Evolutionary conservation across 768 basidiomycete genomes (phyloP).

Genomic region (Lentinula sp.): DNA sequence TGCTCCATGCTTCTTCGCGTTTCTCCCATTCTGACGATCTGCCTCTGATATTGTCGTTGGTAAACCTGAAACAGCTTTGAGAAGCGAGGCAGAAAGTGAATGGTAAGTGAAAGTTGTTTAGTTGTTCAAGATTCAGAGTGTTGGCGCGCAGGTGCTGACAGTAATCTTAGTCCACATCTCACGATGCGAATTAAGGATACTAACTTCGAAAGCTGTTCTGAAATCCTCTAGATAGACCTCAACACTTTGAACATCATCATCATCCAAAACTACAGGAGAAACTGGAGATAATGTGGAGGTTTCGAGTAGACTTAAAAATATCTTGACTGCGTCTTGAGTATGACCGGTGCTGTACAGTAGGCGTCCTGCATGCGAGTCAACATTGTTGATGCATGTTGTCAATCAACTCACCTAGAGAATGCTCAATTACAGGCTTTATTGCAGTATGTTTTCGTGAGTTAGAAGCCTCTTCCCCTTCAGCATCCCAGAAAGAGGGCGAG

Average conservation of each 20-base stretch:
- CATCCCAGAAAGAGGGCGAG: constrained; percentile 79
- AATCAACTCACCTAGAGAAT: constrained; percentile 57
- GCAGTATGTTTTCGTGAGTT: constrained; percentile 41
- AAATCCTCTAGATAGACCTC: constrained; percentile 85
- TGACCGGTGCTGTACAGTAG: constrained; percentile 90
- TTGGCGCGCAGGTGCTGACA: background rate
- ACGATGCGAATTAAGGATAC: constrained; percentile 10
- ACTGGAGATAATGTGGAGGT: constrained; percentile 23
- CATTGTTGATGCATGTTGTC: background rate
- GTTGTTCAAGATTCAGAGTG: background rate
- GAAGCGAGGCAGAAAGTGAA: constrained; percentile 57
- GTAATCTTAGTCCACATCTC: background rate
- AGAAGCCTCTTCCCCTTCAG: constrained; percentile 44
- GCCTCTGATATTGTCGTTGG: constrained; percentile 39
- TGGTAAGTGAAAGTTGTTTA: constrained; percentile 49
- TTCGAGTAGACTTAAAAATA: constrained; percentile 71
- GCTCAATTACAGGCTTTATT: constrained; percentile 69
- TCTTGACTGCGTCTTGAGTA: constrained; percentile 63
- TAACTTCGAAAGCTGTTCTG: constrained; percentile 75
- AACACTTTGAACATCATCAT: constrained; percentile 37
- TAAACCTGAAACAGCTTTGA: constrained; percentile 53
- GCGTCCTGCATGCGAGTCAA: constrained; percentile 41
- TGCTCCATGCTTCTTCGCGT: constrained; percentile 60
- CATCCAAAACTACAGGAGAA: constrained; percentile 9
- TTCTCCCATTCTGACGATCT: constrained; percentile 50